Base-by-base conservation (phyloP, 352 stramenopile species). In the Pythium aphanidermatum region DNA sequence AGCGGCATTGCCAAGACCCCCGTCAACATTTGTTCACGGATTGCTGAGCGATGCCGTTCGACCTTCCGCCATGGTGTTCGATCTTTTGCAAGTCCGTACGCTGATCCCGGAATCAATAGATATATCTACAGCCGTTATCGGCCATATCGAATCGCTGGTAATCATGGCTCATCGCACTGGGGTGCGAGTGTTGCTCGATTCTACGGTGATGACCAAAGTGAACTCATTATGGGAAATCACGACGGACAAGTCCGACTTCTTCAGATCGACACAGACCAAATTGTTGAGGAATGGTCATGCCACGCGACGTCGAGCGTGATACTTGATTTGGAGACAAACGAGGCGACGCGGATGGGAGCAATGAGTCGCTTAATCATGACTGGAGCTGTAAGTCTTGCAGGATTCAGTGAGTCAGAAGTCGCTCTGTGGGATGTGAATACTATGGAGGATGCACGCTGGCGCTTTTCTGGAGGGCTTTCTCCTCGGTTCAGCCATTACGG, bases 91-190 rank as follows among this genome's bases (percentile, higher is more conserved):
- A 76, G 55, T 20, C 61, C 74, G 11, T 80, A 85, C 38, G 49
- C 59, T 12, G 78, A 91, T 62, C 63, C 75, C 37, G 72, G 77
- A 7, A 70, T 91, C 30, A 84, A 83, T 52, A 70, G 81, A 9
- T 93, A 85, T 41, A 65, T 88, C 1, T 93, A 75, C 30, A 88
- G 76, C 58, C 74, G 78, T 0, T 90, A 93, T 26, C 70, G 78
- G 5, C 74, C 76, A 7, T 83, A 80, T 50, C 76, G 73, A 6
- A 62, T 80, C 3, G 47, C 89, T 12, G 75, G 75, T 11, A 66
- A 65, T 17, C 66, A 89, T 28, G 58, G 54, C 8, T 70, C 62
- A 8, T 67, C 63, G 16, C 68, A 76, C 5, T 87, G 78, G 74
- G 73, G 70, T 25, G 68, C 68, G 2, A 86, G 68, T 10, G 58